A percentile compares a stretch with the other conserved stretches of the same genome.
phyloP scores from a whole-genome alignment of 768 basidiomycete species.

The Leccinum rimulosum region DNA sequence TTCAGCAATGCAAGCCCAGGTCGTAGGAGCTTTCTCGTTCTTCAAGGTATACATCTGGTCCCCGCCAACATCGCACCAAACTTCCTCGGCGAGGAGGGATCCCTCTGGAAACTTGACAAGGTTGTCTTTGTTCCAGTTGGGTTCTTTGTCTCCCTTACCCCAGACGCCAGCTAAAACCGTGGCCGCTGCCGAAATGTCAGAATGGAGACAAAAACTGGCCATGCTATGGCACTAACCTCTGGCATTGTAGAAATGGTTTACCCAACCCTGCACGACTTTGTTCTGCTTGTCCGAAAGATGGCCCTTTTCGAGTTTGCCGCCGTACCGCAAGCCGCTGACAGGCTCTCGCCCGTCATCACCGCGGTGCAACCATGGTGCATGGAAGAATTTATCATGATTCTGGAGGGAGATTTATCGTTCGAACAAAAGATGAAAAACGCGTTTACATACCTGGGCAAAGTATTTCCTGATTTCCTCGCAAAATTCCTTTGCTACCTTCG shows the following conservation, averaged over 20 bases:
- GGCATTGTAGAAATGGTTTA: background rate
- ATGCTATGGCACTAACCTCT: background rate
- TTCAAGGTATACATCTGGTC: background rate
- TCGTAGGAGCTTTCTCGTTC: background rate
- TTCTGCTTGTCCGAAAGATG: background rate
- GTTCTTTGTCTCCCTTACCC: background rate
- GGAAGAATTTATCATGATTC: background rate
- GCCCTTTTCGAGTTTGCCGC: background rate
- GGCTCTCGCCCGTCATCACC: background rate
- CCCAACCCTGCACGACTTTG: background rate
- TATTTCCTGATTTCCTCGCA: background rate
- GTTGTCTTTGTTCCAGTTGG: background rate
- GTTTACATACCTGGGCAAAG: background rate
- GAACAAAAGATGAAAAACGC: background rate
- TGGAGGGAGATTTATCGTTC: background rate
- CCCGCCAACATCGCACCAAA: background rate
- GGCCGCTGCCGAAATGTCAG: background rate
- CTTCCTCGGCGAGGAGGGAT: background rate
- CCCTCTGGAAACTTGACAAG: background rate
- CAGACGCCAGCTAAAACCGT: background rate
- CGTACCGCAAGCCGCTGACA: background rate
- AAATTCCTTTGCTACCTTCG: background rate
- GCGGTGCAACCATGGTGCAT: slow-evolving; percentile 3
- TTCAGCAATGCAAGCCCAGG: background rate
- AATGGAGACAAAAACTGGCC: background rate